A percentile compares a stretch with the other conserved stretches of the same genome.
These are phyloP conservation scores for Graphiopsis chlorocephala DNA, from an alignment of 2,329 filamentous ascomycete genomes.

Conservation along the genomic window DNA sequence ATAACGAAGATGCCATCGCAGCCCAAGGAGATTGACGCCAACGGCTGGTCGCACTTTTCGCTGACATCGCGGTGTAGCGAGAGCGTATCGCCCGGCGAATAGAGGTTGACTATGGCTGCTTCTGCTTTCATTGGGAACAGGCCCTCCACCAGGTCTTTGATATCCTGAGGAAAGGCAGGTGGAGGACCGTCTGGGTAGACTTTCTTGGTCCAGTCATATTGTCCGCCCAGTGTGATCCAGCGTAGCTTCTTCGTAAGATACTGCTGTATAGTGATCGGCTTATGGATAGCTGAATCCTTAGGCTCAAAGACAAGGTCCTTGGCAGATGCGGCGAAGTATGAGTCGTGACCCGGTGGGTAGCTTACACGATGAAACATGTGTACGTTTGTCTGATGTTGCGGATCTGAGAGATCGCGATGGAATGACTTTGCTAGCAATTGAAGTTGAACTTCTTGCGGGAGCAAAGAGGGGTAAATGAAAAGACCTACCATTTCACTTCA, in stretches of 20 bases:
- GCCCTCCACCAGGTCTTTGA: constrained; percentile 63
- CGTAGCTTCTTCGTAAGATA: constrained; percentile 78
- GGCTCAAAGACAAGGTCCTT: constrained; percentile 45
- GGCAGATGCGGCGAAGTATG: constrained; percentile 52
- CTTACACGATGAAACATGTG: constrained; percentile 74
- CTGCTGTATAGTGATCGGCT: constrained; percentile 65
- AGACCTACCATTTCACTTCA: constrained; percentile 56
- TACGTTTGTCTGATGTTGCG: constrained; percentile 81
- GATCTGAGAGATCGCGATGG: constrained; percentile 72
- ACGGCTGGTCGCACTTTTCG: constrained; percentile 72
- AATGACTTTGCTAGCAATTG: constrained; percentile 70
- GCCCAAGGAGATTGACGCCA: constrained; percentile 84
- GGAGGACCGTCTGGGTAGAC: constrained; percentile 68
- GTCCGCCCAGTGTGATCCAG: constrained; percentile 91
- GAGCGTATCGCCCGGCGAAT: constrained; percentile 84
- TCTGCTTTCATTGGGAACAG: constrained; percentile 80
- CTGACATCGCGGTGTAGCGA: constrained; percentile 93
- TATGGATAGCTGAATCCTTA: constrained; percentile 71
- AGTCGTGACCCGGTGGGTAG: constrained; percentile 51
- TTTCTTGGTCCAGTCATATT: constrained; percentile 94
- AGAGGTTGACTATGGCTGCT: constrained; percentile 92
- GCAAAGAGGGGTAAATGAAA: constrained; percentile 69
- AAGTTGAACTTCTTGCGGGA: constrained; percentile 68
- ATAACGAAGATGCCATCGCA: constrained; percentile 89
- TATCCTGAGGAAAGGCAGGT: constrained; percentile 71